A percentile compares a stretch with the other conserved stretches of the same genome.
Conservation (phyloP, 2,329 filamentous ascomycete genomes). For the Triangularia setosa region DNA sequence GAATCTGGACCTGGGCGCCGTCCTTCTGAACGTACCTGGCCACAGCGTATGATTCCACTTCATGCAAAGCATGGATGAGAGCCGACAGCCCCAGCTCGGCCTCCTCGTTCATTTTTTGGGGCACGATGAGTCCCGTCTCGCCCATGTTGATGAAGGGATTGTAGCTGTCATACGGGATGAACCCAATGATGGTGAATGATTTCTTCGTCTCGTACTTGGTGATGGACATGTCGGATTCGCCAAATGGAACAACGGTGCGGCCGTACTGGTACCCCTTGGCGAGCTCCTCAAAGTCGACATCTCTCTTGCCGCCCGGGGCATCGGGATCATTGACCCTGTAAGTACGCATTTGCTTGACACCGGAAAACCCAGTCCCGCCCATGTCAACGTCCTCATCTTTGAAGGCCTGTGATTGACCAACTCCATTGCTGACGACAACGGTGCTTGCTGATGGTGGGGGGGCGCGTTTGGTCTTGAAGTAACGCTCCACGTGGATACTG, state of each 20-base stretch:
- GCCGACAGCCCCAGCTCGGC: constrained; percentile 83
- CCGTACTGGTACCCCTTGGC: constrained; percentile 96
- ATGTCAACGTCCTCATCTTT: constrained; percentile 48
- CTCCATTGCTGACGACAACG: constrained; percentile 56
- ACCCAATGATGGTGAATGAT: constrained; percentile 79
- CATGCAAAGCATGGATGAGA: constrained; percentile 79
- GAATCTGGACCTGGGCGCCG: constrained; percentile 68
- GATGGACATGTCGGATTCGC: constrained; percentile 78
- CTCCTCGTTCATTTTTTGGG: constrained; percentile 73
- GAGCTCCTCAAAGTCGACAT: constrained; percentile 76
- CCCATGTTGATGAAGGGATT: constrained; percentile 84
- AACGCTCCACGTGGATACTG: constrained; percentile 83
- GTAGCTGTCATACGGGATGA: constrained; percentile 67
- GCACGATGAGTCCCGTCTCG: constrained; percentile 71
- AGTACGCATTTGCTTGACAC: constrained; percentile 70
- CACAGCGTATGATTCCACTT: constrained; percentile 80
- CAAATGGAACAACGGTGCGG: constrained; percentile 84
- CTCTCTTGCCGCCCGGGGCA: constrained; percentile 72
- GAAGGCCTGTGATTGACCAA: constrained; percentile 49
- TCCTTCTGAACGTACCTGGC: constrained; percentile 84
- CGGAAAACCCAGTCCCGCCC: constrained; percentile 50
- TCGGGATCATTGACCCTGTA: constrained; percentile 77
- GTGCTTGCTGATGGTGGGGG: constrained; percentile 71
- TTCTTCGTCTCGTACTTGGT: constrained; percentile 79
- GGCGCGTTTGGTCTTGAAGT: constrained; percentile 79